phyloP scores from a whole-genome alignment of 1,139 yeast species.

The Lodderomyces oxycetoniae region DNA sequence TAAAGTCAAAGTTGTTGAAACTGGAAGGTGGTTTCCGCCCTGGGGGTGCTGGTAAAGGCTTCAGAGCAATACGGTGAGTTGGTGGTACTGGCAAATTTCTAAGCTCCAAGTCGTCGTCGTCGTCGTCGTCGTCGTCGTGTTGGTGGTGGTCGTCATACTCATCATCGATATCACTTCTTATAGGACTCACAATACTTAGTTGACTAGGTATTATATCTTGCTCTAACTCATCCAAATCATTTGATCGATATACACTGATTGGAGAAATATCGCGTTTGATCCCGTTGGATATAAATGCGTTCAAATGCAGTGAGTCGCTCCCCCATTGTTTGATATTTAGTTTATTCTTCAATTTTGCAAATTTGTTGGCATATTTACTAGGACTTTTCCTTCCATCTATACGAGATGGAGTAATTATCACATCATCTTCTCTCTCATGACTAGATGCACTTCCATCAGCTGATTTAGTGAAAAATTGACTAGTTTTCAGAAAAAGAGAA shows the following conservation, averaged over 20 bases:
- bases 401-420: conserved; percentile 1
- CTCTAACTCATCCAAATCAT: conserved; percentile 21
- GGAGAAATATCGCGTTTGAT: conserved; percentile 12
- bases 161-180: neutral
- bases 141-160: neutral
- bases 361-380: conserved; percentile 24
- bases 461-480: conserved; percentile 2
- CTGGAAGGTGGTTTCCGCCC: conserved; percentile 11
- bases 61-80: conserved; percentile 5
- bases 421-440: conserved; percentile 4
- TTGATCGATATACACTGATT: conserved; percentile 11
- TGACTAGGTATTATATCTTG: conserved; percentile 15
- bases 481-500: conserved; percentile 16
- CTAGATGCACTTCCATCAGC: conserved; percentile 4
- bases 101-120: conserved; percentile 1
- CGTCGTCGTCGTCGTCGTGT: conserved; percentile 1
- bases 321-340: conserved; percentile 35
- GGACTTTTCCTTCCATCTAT: conserved; percentile 13
- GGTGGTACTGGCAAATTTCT: conserved; percentile 3
- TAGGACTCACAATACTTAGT: neutral
- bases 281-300: conserved; percentile 7
- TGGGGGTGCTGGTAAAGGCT: conserved; percentile 15
- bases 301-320: conserved; percentile 3
- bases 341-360: conserved; percentile 30
- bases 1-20: conserved; percentile 12